phyloP scores from a whole-genome alignment of 2,329 filamentous ascomycete genomes.

The Hortaea sp. region DNA sequence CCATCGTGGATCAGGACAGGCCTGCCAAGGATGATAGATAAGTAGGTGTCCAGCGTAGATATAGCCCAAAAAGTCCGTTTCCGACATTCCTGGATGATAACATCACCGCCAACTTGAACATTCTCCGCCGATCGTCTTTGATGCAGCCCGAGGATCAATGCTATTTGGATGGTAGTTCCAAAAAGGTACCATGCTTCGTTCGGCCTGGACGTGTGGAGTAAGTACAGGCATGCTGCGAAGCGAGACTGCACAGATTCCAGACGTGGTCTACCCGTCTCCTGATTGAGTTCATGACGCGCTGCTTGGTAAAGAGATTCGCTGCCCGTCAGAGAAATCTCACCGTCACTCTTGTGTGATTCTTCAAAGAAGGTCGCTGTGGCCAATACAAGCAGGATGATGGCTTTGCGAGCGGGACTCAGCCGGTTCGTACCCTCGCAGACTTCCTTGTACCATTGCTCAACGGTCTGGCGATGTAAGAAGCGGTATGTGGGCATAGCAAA shows the following conservation, averaged over 20 bases:
- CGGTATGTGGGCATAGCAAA: constrained; percentile 34
- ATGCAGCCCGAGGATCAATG: constrained; percentile 29
- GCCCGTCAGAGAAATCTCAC: constrained; percentile 8
- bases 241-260: constrained; percentile 32
- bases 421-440: constrained; percentile 30
- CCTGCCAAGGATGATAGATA: constrained; percentile 29
- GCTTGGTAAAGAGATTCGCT: constrained; percentile 20
- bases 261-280: constrained; percentile 16
- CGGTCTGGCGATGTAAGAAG: constrained; percentile 35
- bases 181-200: constrained; percentile 30
- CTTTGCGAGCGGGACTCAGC: constrained; percentile 33
- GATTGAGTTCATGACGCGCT: constrained; percentile 13
- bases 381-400: constrained; percentile 44
- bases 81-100: constrained; percentile 22
- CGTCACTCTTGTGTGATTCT: constrained; percentile 8
- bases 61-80: constrained; percentile 30
- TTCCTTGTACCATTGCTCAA: constrained; percentile 36
- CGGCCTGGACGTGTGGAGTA: constrained; percentile 28
- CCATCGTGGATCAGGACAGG: constrained; percentile 28
- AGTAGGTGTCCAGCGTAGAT: constrained; percentile 31
- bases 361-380: constrained; percentile 33
- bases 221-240: constrained; percentile 30
- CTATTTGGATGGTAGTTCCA: constrained; percentile 28
- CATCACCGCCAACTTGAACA: constrained; percentile 7
- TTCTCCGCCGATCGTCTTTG: constrained; percentile 13